Base-by-base conservation (phyloP, 306 rosid species). In the Prunus mume region DNA sequence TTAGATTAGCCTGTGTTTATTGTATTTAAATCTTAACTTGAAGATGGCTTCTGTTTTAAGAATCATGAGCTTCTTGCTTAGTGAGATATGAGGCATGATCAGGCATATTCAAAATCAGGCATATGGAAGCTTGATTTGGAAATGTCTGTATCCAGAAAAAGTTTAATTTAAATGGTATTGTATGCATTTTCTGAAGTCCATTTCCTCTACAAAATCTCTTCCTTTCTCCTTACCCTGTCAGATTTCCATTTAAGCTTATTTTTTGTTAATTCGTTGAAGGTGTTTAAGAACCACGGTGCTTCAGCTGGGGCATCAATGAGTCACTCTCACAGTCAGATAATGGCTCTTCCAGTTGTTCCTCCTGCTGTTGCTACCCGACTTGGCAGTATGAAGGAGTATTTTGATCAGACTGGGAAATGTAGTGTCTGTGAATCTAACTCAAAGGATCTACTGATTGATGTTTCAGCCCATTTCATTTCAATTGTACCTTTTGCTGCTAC, bases 281-380 rank as follows among this genome's bases (percentile, higher is more conserved):
- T 93, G 66, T 93, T 91, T 49, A 91, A 93, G 85, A 93, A 93
- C 76, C 93, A 93, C 9, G 96, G 93, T 32, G 93, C 89, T n/a
- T 89, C 91, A 25, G 93, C 98, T 52, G 96, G 98, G 78, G 96
- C 95, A 69, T 88, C 98, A 27, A 81, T 86, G 93, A 88, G 81
- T 62, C 98, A 91, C 75, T 93, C 96, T 74, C 98, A 93, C 72
- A 89, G 98, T 80, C 96, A 93, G 83, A 88, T 93, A 22, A 55
- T 93, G 78, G 94, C 90, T 51, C 88, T 93, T 68, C 98, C 98
- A 8, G 65, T 93, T 65, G 74, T 89, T 81, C 98, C 96, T 47
- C 85, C 92, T 12, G 78, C 71, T 70, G 91, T 91, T 79, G 83
- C 96, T 63, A 57, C 84, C 11, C 95, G 95, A 45, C 70, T 91